Evolutionary conservation across 768 basidiomycete species (phyloP).

Genomic region (Trametes cubensis): DNA sequence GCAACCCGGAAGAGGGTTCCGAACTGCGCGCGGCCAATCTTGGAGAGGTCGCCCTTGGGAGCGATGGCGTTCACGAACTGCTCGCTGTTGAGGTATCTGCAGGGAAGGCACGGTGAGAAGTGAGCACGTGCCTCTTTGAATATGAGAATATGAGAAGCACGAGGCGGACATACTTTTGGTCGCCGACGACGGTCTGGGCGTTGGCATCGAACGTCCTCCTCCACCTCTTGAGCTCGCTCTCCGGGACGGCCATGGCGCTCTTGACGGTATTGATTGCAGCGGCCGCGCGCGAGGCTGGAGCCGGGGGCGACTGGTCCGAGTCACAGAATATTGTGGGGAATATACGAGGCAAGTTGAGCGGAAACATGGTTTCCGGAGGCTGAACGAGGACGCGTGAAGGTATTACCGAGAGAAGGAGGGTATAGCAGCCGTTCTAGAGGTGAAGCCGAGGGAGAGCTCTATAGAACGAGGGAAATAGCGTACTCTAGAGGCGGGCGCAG

Average conservation of each 20-base stretch:
- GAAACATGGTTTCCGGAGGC: conserved; percentile 23
- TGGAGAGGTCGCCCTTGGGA: conserved; percentile 79
- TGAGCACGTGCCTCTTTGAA: not conserved
- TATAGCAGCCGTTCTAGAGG: conserved; percentile 29
- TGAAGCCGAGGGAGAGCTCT: conserved; percentile 20
- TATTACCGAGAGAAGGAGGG: conserved; percentile 22
- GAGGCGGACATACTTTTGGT: conserved; percentile 70
- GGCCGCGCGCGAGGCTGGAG: conserved; percentile 48
- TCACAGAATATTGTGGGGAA: conserved; percentile 61
- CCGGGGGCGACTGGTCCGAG: conserved; percentile 40
- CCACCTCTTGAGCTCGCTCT: conserved; percentile 88
- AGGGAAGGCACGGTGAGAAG: conserved; percentile 9
- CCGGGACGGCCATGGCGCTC: conserved; percentile 68
- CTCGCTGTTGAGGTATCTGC: conserved; percentile 82
- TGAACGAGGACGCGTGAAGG: conserved; percentile 9
- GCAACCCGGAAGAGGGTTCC: conserved; percentile 89
- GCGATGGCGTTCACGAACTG: conserved; percentile 96
- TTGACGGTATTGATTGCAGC: conserved; percentile 64
- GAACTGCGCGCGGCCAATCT: conserved; percentile 87
- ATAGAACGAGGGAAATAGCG: conserved; percentile 26
- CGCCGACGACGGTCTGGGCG: conserved; percentile 69
- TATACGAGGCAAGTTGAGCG: conserved; percentile 42
- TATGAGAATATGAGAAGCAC: not conserved
- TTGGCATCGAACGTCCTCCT: conserved; percentile 83
- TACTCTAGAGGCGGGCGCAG: conserved; percentile 30